Base-by-base conservation (phyloP, 2,329 filamentous ascomycete species). In the Colletotrichum chlorophyti region DNA sequence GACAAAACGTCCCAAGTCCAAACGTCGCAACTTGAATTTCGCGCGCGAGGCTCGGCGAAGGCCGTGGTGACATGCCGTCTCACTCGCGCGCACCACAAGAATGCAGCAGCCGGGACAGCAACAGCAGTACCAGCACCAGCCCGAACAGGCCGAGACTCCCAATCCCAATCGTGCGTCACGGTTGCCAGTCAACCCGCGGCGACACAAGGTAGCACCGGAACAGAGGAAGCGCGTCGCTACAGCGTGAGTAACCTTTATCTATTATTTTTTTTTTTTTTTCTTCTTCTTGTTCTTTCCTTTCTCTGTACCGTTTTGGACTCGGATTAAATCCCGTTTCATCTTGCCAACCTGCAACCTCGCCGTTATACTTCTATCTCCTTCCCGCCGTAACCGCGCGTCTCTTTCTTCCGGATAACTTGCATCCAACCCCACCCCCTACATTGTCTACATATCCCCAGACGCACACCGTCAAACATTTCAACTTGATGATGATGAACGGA, bases 101-200 rank as follows among this genome's bases (percentile, higher is more conserved):
- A 60, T 60, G 57, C 57, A 60, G 57, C 57, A 51, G 43, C n/a
- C n/a, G n/a, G n/a, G n/a, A n/a, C n/a, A n/a, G n/a, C n/a, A n/a
- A n/a, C n/a, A n/a, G n/a, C n/a, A n/a, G n/a, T n/a, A n/a, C n/a
- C 38, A 48, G 53, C 49, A 59, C 31, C 51, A 59, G 51, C 50
- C 53, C 19, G 41, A 58, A 45, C 45, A 53, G 41, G 43, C 53
- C 24, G 46, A 49, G 45, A 42, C 15, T 38, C 64, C 26, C 69
- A 42, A 15, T 38, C 64, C 26, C 69, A 76, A 15, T 8, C 54
- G 49, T 21, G 54, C n/a, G 37, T 37, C 41, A 51, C 74, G 79
- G 50, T 70, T 82, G 62, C 78, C 79, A 24, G 79, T 82, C 62
- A 81, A 82, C 64, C 78, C 79, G 47, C 76, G 79, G 45, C 73